Percentiles rank a stretch among this genome's conserved stretches.
Evolutionary conservation across 768 basidiomycete species (phyloP).

Genomic region (Tulasnella sp.): DNA sequence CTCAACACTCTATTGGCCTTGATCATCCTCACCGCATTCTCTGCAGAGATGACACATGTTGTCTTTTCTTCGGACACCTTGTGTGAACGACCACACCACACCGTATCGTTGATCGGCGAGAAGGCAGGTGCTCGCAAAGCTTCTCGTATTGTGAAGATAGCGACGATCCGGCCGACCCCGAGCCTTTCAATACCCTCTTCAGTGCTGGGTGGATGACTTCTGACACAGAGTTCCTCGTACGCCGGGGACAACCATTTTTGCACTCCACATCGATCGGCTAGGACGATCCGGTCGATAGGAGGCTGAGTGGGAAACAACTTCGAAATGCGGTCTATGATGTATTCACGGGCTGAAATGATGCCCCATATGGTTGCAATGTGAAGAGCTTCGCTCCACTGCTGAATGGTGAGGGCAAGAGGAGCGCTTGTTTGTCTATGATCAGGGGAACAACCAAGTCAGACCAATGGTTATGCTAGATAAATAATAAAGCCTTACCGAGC

Average conservation of each 20-base stretch:
- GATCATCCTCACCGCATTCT: neutral
- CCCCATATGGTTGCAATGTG: constrained; percentile 12
- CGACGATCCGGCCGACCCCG: neutral
- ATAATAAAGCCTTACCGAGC: neutral
- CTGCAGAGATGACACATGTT: too few relatives aligned
- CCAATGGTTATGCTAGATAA: neutral
- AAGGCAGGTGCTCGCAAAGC: too few relatives aligned
- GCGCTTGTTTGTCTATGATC: neutral
- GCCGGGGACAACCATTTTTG: constrained; percentile 12
- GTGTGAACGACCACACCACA: neutral
- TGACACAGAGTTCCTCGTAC: neutral
- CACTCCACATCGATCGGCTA: constrained; percentile 1
- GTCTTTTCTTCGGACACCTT: neutral
- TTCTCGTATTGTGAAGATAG: neutral
- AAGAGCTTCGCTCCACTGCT: neutral
- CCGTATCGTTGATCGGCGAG: neutral
- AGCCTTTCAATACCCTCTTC: neutral
- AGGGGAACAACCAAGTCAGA: too few relatives aligned
- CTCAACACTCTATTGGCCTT: neutral
- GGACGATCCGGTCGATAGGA: neutral
- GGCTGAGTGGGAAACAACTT: neutral
- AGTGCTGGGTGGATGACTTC: neutral
- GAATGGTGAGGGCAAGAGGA: neutral
- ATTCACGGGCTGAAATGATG: neutral
- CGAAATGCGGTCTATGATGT: neutral